These are phyloP conservation scores for Fusarium proliferatum DNA, from an alignment of 2,329 filamentous ascomycete species.

Conservation along the genomic window DNA sequence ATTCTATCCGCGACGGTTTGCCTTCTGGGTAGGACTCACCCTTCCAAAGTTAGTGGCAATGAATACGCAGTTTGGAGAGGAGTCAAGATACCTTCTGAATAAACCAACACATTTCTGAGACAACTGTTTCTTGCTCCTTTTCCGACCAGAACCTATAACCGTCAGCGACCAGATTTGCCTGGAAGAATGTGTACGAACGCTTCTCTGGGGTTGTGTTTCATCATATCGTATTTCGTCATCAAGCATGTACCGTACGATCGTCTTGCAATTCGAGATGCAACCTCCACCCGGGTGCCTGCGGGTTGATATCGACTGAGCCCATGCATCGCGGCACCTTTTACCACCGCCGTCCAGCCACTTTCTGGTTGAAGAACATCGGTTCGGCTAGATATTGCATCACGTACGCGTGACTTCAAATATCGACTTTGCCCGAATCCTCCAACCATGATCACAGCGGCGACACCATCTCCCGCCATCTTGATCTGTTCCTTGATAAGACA, in stretches of 20 bases:
- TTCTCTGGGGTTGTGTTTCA: constrained; percentile 51
- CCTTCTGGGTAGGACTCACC: constrained; percentile 53
- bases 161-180: constrained; percentile 21
- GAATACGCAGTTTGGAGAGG: not conserved
- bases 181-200: constrained; percentile 44
- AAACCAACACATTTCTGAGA: constrained; percentile 55
- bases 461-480: constrained; percentile 49
- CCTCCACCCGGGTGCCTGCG: constrained; percentile 43
- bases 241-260: constrained; percentile 53
- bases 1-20: constrained; percentile 51
- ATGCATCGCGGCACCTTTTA: constrained; percentile 61
- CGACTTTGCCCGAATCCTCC: constrained; percentile 61
- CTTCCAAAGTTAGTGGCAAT: constrained; percentile 35
- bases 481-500: constrained; percentile 57
- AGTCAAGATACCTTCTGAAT: constrained; percentile 50
- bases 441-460: constrained; percentile 58
- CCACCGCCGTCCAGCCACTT: constrained; percentile 62
- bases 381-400: constrained; percentile 48
- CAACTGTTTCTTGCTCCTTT: constrained; percentile 52
- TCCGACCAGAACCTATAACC: constrained; percentile 51
- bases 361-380: constrained; percentile 60
- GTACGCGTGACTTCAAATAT: constrained; percentile 57
- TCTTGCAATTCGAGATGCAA: constrained; percentile 52
- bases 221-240: constrained; percentile 50
- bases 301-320: constrained; percentile 50